phyloP scores from a whole-genome alignment of 352 stramenopile genomes.

The Globisporangium uncinulatum region DNA sequence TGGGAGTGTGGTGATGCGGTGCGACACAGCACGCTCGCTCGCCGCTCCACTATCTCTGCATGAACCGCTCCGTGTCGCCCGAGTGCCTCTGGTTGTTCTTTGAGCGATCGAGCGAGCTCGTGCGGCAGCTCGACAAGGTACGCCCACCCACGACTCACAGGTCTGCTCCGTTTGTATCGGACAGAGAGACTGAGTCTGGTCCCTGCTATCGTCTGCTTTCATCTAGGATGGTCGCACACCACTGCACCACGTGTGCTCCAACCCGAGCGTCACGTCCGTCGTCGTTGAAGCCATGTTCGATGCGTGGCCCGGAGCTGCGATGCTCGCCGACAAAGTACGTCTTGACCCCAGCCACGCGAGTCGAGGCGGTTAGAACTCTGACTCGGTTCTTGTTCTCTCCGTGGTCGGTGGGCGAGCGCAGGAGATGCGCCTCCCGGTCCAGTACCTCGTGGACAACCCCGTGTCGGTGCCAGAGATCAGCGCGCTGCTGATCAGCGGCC shows the following conservation, averaged over 20 bases:
- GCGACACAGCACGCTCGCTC: conserved; percentile 35
- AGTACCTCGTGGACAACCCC: conserved; percentile 68
- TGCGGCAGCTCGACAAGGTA: conserved; percentile 51
- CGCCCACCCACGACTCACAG: too few relatives aligned
- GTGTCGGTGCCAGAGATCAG: conserved; percentile 39
- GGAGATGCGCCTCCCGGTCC: conserved; percentile 62
- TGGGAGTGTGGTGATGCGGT: not conserved
- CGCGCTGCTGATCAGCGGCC: conserved; percentile 44
- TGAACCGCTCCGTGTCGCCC: conserved; percentile 44
- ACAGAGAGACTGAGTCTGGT: not conserved
- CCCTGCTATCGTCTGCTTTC: not conserved
- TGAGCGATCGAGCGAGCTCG: conserved; percentile 45
- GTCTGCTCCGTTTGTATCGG: not conserved
- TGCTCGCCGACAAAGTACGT: conserved; percentile 44
- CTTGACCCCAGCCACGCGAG: not conserved
- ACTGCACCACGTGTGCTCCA: conserved; percentile 59
- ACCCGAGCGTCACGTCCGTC: conserved; percentile 37
- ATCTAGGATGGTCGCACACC: conserved; percentile 46
- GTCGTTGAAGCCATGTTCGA: conserved; percentile 70
- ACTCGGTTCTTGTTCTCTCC: too few relatives aligned
- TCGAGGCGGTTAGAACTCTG: too few relatives aligned
- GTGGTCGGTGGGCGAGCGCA: conserved; percentile 8
- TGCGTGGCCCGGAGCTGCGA: conserved; percentile 46
- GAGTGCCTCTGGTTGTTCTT: conserved; percentile 73
- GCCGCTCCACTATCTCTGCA: conserved; percentile 68